Evolutionary conservation across 1,284 basidiomycete genomes (phyloP).

Genomic region (Chondrostereum purpureum): DNA sequence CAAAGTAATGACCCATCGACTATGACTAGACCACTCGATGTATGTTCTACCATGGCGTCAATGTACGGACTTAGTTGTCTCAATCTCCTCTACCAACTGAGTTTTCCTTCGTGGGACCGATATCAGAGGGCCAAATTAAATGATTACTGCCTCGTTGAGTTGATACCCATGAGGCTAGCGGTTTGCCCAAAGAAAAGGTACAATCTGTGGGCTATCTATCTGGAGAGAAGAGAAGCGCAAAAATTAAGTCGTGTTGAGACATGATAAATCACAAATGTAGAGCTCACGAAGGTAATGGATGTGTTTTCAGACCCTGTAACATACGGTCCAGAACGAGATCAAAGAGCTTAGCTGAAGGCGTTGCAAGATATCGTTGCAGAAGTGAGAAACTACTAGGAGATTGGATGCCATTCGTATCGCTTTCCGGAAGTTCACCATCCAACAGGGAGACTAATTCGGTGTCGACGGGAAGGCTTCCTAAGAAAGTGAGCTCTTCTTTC

Average conservation of each 20-base stretch:
- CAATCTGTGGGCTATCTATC: no score
- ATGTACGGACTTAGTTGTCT: no score
- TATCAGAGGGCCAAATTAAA: no score
- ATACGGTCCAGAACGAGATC: constrained; percentile 22
- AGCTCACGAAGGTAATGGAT: not conserved
- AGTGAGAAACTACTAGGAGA: constrained; percentile 37
- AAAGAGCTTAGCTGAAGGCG: constrained; percentile 60
- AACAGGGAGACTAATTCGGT: constrained; percentile 84
- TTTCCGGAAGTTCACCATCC: constrained; percentile 54
- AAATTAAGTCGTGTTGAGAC: no score
- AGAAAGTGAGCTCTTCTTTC: constrained; percentile 68
- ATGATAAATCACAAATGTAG: no score
- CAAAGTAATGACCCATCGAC: no score
- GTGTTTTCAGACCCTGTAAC: not conserved
- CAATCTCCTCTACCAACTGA: no score
- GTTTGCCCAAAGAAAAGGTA: no score
- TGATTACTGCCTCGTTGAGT: not conserved
- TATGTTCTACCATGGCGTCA: not conserved
- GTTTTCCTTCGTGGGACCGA: no score
- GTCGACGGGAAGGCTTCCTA: constrained; percentile 93
- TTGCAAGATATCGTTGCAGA: constrained; percentile 49
- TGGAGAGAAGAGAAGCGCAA: no score
- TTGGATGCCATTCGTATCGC: constrained; percentile 14
- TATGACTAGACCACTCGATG: not conserved
- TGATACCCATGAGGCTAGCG: no score